phyloP scores from a whole-genome alignment of 768 basidiomycete species.

The Calocera viscosa region DNA sequence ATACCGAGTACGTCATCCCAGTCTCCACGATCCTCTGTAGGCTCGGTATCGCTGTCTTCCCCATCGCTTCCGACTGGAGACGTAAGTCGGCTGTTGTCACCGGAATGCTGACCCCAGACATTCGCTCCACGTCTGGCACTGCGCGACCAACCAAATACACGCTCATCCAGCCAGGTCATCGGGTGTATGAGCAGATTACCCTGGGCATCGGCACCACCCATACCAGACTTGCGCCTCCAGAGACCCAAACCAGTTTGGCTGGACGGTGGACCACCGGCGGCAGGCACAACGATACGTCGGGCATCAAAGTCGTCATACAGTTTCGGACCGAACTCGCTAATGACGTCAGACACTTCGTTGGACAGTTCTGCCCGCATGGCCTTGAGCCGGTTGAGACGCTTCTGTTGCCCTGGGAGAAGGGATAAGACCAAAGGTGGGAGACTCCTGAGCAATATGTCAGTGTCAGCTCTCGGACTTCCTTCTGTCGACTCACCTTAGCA shows the following conservation, averaged over 20 bases:
- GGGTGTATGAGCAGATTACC: conserved; percentile 77
- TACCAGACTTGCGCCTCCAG: conserved; percentile 68
- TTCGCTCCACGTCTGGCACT: conserved; percentile 69
- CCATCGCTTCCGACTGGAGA: conserved; percentile 49
- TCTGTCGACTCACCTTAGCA: conserved; percentile 62
- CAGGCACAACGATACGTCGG: conserved; percentile 71
- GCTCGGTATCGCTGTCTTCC: conserved; percentile 68
- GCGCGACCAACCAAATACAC: conserved; percentile 82
- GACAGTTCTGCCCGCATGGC: conserved; percentile 59
- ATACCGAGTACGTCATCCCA: conserved; percentile 78
- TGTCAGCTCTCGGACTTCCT: conserved; percentile 8
- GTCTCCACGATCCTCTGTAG: conserved; percentile 55
- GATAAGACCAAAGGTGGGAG: conserved; percentile 80
- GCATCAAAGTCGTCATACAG: conserved; percentile 78
- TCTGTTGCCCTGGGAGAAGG: conserved; percentile 76
- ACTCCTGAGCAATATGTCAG: conserved; percentile 42
- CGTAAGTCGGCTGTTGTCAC: conserved; percentile 27
- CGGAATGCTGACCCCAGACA: conserved; percentile 57
- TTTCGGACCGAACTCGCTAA: conserved; percentile 80
- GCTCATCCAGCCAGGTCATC: conserved; percentile 57
- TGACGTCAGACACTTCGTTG: conserved; percentile 69
- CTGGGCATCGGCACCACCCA: conserved; percentile 74
- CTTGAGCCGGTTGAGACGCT: conserved; percentile 62
- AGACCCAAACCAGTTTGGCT: conserved; percentile 51
- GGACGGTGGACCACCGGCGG: conserved; percentile 74